These are phyloP conservation scores for Cetradonia linearis DNA, from an alignment of 495 filamentous ascomycete species.

Conservation along the genomic window DNA sequence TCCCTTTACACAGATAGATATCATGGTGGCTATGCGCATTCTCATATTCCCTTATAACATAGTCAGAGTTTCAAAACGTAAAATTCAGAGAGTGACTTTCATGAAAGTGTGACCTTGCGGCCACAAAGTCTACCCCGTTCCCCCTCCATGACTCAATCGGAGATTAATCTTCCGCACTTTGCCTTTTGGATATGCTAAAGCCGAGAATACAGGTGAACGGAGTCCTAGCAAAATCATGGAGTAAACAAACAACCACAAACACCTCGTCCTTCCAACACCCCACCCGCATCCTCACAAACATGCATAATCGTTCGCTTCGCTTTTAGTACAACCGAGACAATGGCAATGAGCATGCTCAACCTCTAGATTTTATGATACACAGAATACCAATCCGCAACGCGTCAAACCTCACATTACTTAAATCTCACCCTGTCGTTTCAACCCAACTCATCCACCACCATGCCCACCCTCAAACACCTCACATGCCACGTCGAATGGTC, in stretches of 20 bases:
- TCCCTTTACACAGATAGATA: not conserved
- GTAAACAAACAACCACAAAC: not conserved
- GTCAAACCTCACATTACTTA: not conserved
- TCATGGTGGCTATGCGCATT: not conserved
- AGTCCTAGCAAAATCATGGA: not conserved
- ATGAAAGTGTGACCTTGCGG: not conserved
- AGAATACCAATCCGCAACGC: not conserved
- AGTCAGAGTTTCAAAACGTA: too few species aligned
- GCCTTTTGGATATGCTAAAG: slow-evolving; percentile 1
- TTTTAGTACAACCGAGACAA: not conserved
- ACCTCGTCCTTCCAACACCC: not conserved
- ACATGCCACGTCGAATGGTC: slow-evolving; percentile 35
- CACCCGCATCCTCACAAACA: not conserved
- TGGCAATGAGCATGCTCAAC: not conserved
- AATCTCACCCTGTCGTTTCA: not conserved
- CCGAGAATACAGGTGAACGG: not conserved
- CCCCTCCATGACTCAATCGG: not conserved
- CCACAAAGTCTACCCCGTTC: not conserved
- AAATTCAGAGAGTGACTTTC: not conserved
- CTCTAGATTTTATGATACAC: not conserved
- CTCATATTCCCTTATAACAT: not conserved
- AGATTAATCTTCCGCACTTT: not conserved
- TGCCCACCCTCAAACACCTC: slow-evolving; percentile 39
- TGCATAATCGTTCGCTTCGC: not conserved
- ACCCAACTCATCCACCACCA: slow-evolving; percentile 21